Evolutionary conservation across 192 early-diverging fungal species (phyloP).

Genomic region (Lobosporangium transversale): DNA sequence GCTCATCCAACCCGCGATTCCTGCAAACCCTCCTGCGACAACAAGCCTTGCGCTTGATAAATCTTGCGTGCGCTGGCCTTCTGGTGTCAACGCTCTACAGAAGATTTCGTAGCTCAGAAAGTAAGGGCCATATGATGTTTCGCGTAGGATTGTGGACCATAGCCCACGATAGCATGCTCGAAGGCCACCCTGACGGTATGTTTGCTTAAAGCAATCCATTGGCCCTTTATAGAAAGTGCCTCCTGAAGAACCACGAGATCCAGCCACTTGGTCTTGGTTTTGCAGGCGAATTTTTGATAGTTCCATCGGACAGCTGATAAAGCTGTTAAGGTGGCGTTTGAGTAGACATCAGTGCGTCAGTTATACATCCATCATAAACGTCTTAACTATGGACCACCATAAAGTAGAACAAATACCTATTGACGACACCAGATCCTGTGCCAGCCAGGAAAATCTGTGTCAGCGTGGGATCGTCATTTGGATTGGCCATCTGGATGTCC

Average conservation of each 20-base stretch:
- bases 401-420: slow-evolving; percentile 51
- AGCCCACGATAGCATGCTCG: slow-evolving; percentile 64
- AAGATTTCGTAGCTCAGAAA: slow-evolving; percentile 64
- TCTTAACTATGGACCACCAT: neutral
- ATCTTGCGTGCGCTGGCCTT: slow-evolving; percentile 47
- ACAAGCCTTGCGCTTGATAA: slow-evolving; percentile 56
- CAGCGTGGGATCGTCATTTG: slow-evolving; percentile 49
- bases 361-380: too few species aligned
- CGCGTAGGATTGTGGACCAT: slow-evolving; percentile 59
- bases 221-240: slow-evolving; percentile 57
- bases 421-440: slow-evolving; percentile 61
- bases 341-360: neutral
- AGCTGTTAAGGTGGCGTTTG: slow-evolving; percentile 26
- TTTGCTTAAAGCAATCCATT: slow-evolving; percentile 59
- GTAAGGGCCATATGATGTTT: slow-evolving; percentile 66
- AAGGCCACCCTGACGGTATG: slow-evolving; percentile 58
- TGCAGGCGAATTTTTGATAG: slow-evolving; percentile 66
- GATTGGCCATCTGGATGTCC: slow-evolving; percentile 56
- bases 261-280: slow-evolving; percentile 47
- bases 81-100: slow-evolving; percentile 52
- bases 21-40: slow-evolving; percentile 65
- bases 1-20: slow-evolving; percentile 65
- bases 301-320: slow-evolving; percentile 70
- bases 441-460: slow-evolving; percentile 63
- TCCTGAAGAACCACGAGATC: neutral